These are phyloP conservation scores for Wickerhamomyces mucosus DNA, from an alignment of 805 yeast genomes.

Conservation along the genomic window DNA sequence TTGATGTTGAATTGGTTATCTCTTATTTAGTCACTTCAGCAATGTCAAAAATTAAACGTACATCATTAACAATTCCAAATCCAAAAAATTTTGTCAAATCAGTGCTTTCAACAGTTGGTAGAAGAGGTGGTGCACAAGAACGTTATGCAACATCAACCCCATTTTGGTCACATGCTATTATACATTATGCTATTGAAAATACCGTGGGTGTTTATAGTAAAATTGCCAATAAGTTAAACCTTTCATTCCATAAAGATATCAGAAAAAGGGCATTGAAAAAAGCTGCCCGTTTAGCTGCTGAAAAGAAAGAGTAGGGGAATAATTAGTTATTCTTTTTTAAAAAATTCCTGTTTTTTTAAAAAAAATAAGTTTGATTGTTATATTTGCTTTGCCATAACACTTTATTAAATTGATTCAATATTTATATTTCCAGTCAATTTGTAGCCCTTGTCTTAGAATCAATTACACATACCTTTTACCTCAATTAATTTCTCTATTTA, in stretches of 20 bases:
- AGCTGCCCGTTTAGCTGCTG: slow-evolving; percentile 35
- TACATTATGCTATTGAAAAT: slow-evolving; percentile 74
- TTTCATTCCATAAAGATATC: slow-evolving; percentile 68
- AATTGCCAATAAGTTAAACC: slow-evolving; percentile 60
- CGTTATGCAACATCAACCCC: slow-evolving; percentile 84
- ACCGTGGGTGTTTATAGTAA: slow-evolving; percentile 76
- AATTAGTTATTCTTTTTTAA: too few relatives aligned
- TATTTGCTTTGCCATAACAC: too few relatives aligned
- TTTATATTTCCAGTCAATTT: too few relatives aligned
- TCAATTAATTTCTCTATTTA: too few relatives aligned
- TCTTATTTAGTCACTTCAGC: slow-evolving; percentile 91
- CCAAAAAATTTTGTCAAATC: slow-evolving; percentile 75
- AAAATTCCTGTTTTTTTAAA: too few relatives aligned
- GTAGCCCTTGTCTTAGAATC: too few relatives aligned
- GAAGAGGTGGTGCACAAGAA: slow-evolving; percentile 88
- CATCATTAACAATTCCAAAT: slow-evolving; percentile 69
- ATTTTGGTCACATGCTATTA: slow-evolving; percentile 85
- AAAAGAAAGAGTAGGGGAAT: slow-evolving; percentile 10
- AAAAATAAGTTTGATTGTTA: too few relatives aligned
- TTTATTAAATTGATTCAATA: too few relatives aligned
- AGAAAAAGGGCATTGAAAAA: slow-evolving; percentile 77
- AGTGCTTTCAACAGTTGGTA: slow-evolving; percentile 61
- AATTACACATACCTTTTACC: too few relatives aligned
- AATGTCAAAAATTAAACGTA: slow-evolving; percentile 85
- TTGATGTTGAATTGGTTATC: slow-evolving; percentile 80